Base-by-base conservation (phyloP, 805 yeast genomes). In the Tetrapisispora nanseiensis region DNA sequence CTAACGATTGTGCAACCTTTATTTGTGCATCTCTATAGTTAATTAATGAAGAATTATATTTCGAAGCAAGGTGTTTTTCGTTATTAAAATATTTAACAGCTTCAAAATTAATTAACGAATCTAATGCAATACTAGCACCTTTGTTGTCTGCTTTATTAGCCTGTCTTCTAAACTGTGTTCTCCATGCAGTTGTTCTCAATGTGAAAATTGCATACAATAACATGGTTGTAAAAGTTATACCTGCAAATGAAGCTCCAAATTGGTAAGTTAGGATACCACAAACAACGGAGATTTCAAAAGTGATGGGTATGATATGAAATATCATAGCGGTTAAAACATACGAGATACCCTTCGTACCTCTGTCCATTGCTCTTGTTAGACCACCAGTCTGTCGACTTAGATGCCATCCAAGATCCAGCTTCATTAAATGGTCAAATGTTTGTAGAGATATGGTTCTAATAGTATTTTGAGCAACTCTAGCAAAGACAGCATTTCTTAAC, bases 311-410 rank as follows among this genome's bases (percentile, higher is more conserved):
- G 29, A 92, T 89, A 60, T 92, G 97, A 68, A 92, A 90, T n/a
- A 92, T 95, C 95, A 90, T 85, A 2, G 97, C 95, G 29, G 85
- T 78, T 37, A 92, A 68, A 5, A 92, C 97, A 53, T 84, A 89
- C 11, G 94, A 81, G 41, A 92, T 90, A 67, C 98, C 98, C 54
- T 92, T 90, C 1, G 97, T 90, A 61, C 98, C 98, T 49, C 98
- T 71, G 56, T 92, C 98, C 55, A 92, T 92, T 1, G 97, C 97
- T 47, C 98, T 71, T 0, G 97, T 90, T 27, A 92, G 65, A 0
- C 96, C 97, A 50, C 98, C 98, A 0, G 98, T 92, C 61, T 92
- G 97, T 51, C 89, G 72, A 10, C 90, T 73, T 32, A 92, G 65
- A 61, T 92, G 98, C 74, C 90, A 92, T 18, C 86, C 82, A 42